Percentiles rank a stretch among this genome's conserved stretches.
Conservation (phyloP, 2,329 filamentous ascomycete species). For the Helminthosporium solani region DNA sequence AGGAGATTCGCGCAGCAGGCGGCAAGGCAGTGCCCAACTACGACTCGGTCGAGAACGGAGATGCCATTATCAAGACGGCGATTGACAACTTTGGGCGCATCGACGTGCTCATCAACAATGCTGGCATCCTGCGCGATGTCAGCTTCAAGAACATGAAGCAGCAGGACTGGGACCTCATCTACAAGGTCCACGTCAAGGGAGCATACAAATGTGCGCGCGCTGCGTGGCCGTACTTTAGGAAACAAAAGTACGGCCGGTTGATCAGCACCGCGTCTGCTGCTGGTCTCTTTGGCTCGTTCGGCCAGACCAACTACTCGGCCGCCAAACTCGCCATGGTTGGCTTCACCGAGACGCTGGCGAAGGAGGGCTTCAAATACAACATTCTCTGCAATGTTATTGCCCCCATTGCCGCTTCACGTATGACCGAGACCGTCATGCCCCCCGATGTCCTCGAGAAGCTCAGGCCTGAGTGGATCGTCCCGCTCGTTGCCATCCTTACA, state of each 20-base stretch:
- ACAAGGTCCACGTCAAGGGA: conserved; percentile 87
- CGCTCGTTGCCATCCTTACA: conserved; percentile 82
- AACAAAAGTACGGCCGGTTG: conserved; percentile 95
- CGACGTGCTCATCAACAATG: conserved; percentile 96
- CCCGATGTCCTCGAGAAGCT: conserved; percentile 84
- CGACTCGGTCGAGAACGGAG: conserved; percentile 89
- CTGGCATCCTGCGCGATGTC: conserved; percentile 89
- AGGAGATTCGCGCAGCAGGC: conserved; percentile 81
- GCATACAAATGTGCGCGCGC: conserved; percentile 94
- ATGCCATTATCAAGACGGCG: conserved; percentile 88
- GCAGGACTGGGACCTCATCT: conserved; percentile 92
- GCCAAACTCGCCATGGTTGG: conserved; percentile 94
- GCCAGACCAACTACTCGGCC: conserved; percentile 92
- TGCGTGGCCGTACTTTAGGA: conserved; percentile 96
- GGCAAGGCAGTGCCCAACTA: conserved; percentile 98
- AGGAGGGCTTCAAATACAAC: conserved; percentile 98
- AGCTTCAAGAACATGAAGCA: conserved; percentile 99
- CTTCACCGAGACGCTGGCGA: conserved; percentile 96
- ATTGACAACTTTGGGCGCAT: conserved; percentile 80
- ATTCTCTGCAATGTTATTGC: conserved; percentile 94
- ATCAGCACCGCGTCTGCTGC: conserved; percentile 98
- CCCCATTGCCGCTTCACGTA: conserved; percentile 89
- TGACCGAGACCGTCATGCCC: conserved; percentile 95
- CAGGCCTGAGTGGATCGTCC: conserved; percentile 93
- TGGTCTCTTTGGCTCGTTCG: conserved; percentile 92